Conservation (phyloP, 371 early-diverging fungal genomes). For the Circinella umbellata region DNA sequence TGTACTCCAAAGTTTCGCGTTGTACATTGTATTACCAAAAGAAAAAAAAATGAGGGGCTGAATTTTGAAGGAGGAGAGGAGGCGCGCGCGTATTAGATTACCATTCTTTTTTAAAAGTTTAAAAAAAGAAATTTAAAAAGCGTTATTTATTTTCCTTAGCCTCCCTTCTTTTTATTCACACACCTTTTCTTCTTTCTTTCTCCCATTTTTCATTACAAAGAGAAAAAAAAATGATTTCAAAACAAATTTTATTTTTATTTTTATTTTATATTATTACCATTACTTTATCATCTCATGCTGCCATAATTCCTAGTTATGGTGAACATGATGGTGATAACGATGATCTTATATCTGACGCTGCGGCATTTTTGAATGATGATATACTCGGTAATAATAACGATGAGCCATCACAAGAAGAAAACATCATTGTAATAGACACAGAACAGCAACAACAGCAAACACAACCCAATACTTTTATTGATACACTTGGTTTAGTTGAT, state of each 20-base stretch:
- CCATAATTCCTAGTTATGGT: slow-evolving; percentile 3
- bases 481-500: too few relatives aligned
- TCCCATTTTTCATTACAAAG: neutral
- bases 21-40: neutral
- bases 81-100: neutral
- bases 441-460: too few relatives aligned
- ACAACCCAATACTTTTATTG: too few relatives aligned
- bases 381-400: neutral
- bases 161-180: neutral
- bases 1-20: neutral
- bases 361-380: slow-evolving; percentile 3
- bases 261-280: neutral
- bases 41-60: neutral
- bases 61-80: neutral
- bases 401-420: neutral
- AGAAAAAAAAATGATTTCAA: neutral
- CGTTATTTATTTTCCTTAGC: neutral
- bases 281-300: neutral
- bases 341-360: slow-evolving; percentile 7
- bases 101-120: too few relatives aligned
- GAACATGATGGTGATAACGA: neutral
- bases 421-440: neutral
- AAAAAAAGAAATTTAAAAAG: slow-evolving; percentile 1
- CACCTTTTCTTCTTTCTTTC: neutral
- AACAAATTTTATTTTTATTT: neutral